Evolutionary conservation across 768 basidiomycete genomes (phyloP).

Genomic region (Lentinula guzmanii): DNA sequence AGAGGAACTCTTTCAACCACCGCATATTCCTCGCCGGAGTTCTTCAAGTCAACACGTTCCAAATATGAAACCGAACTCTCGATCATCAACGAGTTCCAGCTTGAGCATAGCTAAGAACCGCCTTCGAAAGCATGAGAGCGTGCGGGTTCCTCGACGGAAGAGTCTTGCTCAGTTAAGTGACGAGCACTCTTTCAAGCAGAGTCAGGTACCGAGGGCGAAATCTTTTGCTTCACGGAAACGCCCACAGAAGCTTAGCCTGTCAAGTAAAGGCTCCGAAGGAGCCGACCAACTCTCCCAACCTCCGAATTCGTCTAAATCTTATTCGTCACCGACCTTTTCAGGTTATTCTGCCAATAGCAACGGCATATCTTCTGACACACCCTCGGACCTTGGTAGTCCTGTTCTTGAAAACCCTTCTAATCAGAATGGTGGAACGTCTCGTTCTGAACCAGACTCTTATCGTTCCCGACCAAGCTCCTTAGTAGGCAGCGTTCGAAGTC

Average conservation of each 20-base stretch:
- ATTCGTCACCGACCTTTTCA: conserved; percentile 16
- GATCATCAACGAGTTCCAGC: conserved; percentile 48
- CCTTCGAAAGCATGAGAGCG: conserved; percentile 63
- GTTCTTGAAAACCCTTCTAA: conserved; percentile 11
- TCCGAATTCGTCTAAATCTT: conserved; percentile 9
- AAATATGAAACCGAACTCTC: conserved; percentile 20
- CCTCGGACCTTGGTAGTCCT: not conserved
- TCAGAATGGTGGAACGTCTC: not conserved
- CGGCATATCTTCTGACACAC: conserved; percentile 24
- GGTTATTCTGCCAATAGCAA: conserved; percentile 53
- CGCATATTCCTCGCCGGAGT: conserved; percentile 31
- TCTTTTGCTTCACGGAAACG: conserved; percentile 12
- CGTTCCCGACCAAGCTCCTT: not conserved
- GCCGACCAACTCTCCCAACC: conserved; percentile 24
- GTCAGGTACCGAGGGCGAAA: conserved; percentile 4
- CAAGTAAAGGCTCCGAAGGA: conserved; percentile 22
- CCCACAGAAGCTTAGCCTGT: conserved; percentile 27
- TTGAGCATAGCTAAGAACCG: conserved; percentile 59
- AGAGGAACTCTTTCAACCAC: conserved; percentile 56
- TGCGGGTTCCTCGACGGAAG: conserved; percentile 57
- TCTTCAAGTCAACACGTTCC: not conserved
- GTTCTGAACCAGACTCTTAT: not conserved
- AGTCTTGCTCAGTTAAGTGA: conserved; percentile 24
- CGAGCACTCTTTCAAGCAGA: not conserved
- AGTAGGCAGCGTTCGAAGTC: conserved; percentile 1